Percentiles rank a stretch among this genome's conserved stretches.
Evolutionary conservation across 1,139 yeast genomes (phyloP).

Genomic region (Nakaseomyces uthaithaninus): DNA sequence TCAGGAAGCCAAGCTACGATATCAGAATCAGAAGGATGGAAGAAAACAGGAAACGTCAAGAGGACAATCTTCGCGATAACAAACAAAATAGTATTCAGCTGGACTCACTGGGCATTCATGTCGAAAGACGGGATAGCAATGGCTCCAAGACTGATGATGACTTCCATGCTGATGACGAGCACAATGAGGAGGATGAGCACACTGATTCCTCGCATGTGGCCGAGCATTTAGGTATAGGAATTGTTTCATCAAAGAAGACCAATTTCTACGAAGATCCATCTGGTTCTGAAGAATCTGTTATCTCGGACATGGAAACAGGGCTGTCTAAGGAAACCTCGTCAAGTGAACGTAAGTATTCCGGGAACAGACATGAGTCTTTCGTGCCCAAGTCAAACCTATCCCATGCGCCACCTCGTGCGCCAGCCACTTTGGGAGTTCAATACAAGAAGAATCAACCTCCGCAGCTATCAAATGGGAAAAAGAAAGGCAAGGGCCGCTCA

Average conservation of each 20-base stretch:
- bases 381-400: conserved; percentile 4
- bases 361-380: background rate
- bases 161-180: conserved; percentile 16
- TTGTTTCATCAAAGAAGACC: background rate
- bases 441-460: conserved; percentile 2
- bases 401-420: conserved; percentile 9
- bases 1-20: conserved; percentile 27
- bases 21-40: conserved; percentile 24
- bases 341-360: conserved; percentile 7
- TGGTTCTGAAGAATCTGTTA: conserved; percentile 9
- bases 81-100: conserved; percentile 13
- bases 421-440: conserved; percentile 5
- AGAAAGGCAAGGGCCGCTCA: conserved; percentile 11
- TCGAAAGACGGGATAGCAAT: conserved; percentile 12
- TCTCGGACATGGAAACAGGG: conserved; percentile 7
- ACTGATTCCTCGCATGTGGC: conserved; percentile 4
- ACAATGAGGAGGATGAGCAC: conserved; percentile 1
- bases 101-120: conserved; percentile 23
- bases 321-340: conserved; percentile 6
- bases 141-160: conserved; percentile 3
- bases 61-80: conserved; percentile 11
- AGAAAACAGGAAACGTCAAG: conserved; percentile 25
- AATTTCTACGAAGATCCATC: conserved; percentile 10
- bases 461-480: conserved; percentile 8
- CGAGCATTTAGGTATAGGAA: background rate